Conservation (phyloP, 2,329 filamentous ascomycete species). For the Huntiella savannae region DNA sequence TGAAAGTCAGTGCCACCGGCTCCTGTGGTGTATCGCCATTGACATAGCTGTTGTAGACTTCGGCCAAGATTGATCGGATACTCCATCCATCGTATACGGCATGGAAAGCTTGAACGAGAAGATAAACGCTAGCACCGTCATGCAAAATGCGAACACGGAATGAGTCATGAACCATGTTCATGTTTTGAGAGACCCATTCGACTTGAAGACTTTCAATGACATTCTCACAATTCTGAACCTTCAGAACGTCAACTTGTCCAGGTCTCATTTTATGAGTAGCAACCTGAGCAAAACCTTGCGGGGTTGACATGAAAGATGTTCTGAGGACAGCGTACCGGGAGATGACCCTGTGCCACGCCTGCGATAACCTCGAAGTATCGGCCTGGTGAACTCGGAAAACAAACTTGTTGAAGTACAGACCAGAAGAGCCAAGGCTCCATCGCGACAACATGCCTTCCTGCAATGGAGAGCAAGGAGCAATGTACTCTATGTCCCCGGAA, state of each 20-base stretch:
- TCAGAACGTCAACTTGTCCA: no score
- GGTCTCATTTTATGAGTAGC: conserved; percentile 27
- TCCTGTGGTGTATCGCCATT: background rate
- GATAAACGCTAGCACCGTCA: conserved; percentile 15
- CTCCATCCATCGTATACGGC: conserved; percentile 74
- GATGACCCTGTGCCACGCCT: conserved; percentile 39
- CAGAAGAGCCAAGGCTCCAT: conserved; percentile 32
- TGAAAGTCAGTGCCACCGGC: conserved; percentile 25
- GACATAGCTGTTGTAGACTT: background rate
- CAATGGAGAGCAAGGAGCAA: conserved; percentile 67
- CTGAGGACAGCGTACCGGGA: conserved; percentile 44
- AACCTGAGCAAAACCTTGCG: conserved; percentile 60
- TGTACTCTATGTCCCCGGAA: conserved; percentile 41
- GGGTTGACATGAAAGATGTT: conserved; percentile 51
- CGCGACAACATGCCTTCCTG: conserved; percentile 74
- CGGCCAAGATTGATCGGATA: conserved; percentile 43
- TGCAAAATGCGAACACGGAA: conserved; percentile 29
- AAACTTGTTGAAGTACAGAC: conserved; percentile 63
- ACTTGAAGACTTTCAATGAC: conserved; percentile 25
- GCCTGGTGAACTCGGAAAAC: conserved; percentile 32
- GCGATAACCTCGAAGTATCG: conserved; percentile 28
- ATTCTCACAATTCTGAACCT: conserved; percentile 14
- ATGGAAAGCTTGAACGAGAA: conserved; percentile 62
- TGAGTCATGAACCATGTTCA: conserved; percentile 28
- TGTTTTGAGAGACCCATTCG: conserved; percentile 36